Evolutionary conservation across 2,329 filamentous ascomycete species (phyloP).

Genomic region (Xylaria multiplex): DNA sequence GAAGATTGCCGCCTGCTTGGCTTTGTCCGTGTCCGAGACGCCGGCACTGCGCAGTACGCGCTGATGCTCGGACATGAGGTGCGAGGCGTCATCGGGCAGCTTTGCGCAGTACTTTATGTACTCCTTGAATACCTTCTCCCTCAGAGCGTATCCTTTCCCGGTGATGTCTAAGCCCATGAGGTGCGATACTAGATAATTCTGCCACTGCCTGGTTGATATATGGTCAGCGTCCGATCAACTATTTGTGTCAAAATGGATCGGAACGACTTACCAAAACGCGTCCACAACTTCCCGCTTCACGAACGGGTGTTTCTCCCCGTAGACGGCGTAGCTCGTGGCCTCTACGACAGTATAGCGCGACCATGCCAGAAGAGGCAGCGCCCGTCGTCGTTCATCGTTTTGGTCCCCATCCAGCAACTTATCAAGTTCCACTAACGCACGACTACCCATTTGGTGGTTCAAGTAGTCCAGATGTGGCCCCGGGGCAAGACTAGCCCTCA

Average conservation of each 20-base stretch:
- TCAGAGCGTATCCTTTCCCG: conserved; percentile 8
- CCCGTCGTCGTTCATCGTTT: conserved; percentile 1
- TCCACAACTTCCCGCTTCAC: conserved; percentile 2
- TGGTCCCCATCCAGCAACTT: background rate
- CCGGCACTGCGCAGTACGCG: conserved; percentile 10
- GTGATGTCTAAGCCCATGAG: conserved; percentile 9
- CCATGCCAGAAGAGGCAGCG: conserved; percentile 4
- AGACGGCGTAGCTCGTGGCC: conserved; percentile 9
- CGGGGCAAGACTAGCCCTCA: conserved; percentile 5
- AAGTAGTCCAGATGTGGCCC: conserved; percentile 9
- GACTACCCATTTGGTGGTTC: conserved; percentile 10
- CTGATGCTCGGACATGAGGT: conserved; percentile 18
- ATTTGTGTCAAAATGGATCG: background rate
- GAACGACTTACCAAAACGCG: conserved; percentile 8
- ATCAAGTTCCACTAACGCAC: conserved; percentile 12
- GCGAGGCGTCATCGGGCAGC: conserved; percentile 9
- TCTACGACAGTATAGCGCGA: conserved; percentile 10
- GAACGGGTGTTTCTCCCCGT: conserved; percentile 11
- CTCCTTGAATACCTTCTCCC: conserved; percentile 12
- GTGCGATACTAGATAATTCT: conserved; percentile 10
- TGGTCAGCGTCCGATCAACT: conserved; percentile 6
- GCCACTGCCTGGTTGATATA: conserved; percentile 6
- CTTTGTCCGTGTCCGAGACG: conserved; percentile 18
- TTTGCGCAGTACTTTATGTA: conserved; percentile 6
- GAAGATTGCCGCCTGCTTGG: conserved; percentile 23